A percentile compares a stretch with the other conserved stretches of the same genome.
Conservation (phyloP, 257 asterid genomes). For the Petunia secreta region DNA sequence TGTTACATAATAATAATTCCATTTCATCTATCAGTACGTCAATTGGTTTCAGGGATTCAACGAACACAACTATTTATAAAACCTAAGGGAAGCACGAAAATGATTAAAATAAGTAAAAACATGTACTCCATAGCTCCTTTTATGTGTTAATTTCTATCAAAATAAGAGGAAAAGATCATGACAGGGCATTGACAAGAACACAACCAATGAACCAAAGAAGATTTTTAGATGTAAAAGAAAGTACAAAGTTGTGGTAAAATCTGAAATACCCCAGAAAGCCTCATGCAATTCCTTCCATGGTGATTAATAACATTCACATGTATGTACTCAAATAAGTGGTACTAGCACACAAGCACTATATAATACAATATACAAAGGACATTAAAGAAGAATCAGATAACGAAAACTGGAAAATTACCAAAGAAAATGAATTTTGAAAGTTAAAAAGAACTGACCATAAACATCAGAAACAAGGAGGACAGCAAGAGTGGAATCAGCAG, state of each 20-base stretch:
- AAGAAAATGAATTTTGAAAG: not conserved
- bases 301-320: not conserved
- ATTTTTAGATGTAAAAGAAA: too few relatives aligned
- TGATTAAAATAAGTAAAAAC: too few relatives aligned
- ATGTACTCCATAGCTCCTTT: not conserved
- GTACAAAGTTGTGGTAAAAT: too few relatives aligned
- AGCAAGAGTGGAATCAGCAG: slow-evolving; percentile 45
- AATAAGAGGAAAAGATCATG: not conserved
- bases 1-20: not conserved
- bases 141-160: not conserved
- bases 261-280: not conserved
- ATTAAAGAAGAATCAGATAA: too few relatives aligned
- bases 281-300: not conserved
- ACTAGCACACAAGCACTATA: not conserved
- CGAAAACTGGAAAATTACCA: not conserved
- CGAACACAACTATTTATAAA: too few relatives aligned
- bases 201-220: too few relatives aligned
- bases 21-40: not conserved
- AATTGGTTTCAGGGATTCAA: too few relatives aligned
- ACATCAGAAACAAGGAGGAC: slow-evolving; percentile 57
- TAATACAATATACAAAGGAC: not conserved
- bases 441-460: slow-evolving; percentile 43
- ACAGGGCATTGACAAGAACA: not conserved
- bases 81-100: too few relatives aligned
- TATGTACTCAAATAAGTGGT: not conserved